Percentiles rank a stretch among this genome's conserved stretches.
phyloP scores from a whole-genome alignment of 129 eudicot species.

The Centella asiatica region DNA sequence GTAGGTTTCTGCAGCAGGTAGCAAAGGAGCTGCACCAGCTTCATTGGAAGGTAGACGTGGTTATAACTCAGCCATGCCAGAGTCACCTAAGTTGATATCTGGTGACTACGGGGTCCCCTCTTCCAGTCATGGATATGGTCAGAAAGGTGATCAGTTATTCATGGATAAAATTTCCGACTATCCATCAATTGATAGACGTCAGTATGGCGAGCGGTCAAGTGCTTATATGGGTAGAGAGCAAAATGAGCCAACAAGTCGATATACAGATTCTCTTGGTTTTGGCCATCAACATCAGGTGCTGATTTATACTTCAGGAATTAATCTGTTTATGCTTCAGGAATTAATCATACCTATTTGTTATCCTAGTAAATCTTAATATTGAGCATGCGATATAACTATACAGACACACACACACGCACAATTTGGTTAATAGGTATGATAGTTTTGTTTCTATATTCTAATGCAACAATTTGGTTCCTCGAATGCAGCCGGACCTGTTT shows the following conservation, averaged over 20 bases:
- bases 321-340: too few species aligned
- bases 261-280: constrained; percentile 57
- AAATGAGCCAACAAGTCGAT: constrained; percentile 48
- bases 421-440: too few species aligned
- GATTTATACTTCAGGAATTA: background rate
- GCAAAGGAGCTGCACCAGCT: constrained; percentile 55
- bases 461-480: background rate
- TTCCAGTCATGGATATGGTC: constrained; percentile 59
- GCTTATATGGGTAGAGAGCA: constrained; percentile 63
- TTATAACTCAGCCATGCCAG: constrained; percentile 48
- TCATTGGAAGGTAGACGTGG: constrained; percentile 62
- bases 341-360: too few species aligned
- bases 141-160: constrained; percentile 47
- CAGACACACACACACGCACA: too few species aligned
- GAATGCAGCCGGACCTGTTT: constrained; percentile 55
- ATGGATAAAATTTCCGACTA: constrained; percentile 56
- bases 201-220: constrained; percentile 53
- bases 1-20: constrained; percentile 50
- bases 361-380: too few species aligned
- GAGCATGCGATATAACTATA: too few species aligned
- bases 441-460: background rate
- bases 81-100: constrained; percentile 62
- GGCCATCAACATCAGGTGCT: constrained; percentile 69
- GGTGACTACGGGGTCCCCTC: constrained; percentile 56
- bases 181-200: constrained; percentile 55